phyloP scores from a whole-genome alignment of 176 grass and related monocot species.

The Lolium multiflorum region DNA sequence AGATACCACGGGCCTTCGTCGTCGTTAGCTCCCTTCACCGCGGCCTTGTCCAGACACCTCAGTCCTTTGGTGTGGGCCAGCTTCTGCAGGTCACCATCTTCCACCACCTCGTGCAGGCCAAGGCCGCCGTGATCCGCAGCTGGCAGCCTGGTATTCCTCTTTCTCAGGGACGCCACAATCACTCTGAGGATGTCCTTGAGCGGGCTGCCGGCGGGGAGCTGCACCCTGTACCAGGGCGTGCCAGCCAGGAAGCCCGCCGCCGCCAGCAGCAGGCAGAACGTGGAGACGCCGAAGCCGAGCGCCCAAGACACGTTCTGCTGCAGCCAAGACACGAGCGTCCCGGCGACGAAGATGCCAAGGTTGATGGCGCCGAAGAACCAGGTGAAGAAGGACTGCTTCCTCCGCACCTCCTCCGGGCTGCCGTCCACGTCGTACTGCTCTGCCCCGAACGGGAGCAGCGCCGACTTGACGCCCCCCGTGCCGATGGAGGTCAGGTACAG shows the following conservation, averaged over 20 bases:
- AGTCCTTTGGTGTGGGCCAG: slow-evolving; percentile 61
- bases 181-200: slow-evolving; percentile 66
- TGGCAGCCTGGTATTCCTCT: slow-evolving; percentile 31
- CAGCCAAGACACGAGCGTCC: slow-evolving; percentile 73
- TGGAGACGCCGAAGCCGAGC: slow-evolving; percentile 70
- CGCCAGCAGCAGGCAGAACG: slow-evolving; percentile 57
- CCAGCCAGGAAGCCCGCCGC: slow-evolving; percentile 57
- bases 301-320: slow-evolving; percentile 72
- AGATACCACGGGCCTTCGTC: slow-evolving; percentile 26
- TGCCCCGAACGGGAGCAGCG: slow-evolving; percentile 81
- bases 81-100: slow-evolving; percentile 5
- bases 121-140: background rate
- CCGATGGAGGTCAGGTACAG: slow-evolving; percentile 80
- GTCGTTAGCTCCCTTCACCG: background rate
- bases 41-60: slow-evolving; percentile 68
- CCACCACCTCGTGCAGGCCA: slow-evolving; percentile 42
- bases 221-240: slow-evolving; percentile 56
- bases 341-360: slow-evolving; percentile 69
- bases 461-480: slow-evolving; percentile 72
- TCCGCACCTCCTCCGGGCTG: slow-evolving; percentile 34
- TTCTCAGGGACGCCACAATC: slow-evolving; percentile 49
- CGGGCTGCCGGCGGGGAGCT: slow-evolving; percentile 59
- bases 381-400: slow-evolving; percentile 84
- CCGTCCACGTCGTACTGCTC: slow-evolving; percentile 73
- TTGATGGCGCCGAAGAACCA: slow-evolving; percentile 78